Conservation (phyloP, 306 rosid species). For the Senna tora region DNA sequence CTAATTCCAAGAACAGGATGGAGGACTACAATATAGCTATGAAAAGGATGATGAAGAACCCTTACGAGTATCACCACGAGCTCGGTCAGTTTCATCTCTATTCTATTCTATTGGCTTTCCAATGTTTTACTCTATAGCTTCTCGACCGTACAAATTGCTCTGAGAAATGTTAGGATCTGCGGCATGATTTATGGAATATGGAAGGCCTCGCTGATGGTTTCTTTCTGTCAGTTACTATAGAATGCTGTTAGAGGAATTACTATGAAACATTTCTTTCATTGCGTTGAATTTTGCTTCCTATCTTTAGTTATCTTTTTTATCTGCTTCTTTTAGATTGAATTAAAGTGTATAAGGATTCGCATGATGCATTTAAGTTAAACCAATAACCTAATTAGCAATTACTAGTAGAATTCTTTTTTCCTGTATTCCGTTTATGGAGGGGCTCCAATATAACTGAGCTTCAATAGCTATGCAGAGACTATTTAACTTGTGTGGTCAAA, state of each 20-base stretch:
- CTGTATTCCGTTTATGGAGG: not conserved
- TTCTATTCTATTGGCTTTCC: constrained; percentile 10
- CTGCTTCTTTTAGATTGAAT: not conserved
- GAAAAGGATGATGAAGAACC: constrained; percentile 94
- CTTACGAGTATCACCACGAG: constrained; percentile 94
- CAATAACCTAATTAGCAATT: too few species aligned
- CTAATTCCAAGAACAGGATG: constrained; percentile 55
- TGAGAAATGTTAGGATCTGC: constrained; percentile 16
- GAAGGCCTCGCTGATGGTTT: not conserved
- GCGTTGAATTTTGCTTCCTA: constrained; percentile 19
- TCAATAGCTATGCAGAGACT: not conserved
- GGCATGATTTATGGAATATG: not conserved
- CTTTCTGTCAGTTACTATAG: constrained; percentile 24
- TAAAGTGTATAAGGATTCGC: not conserved
- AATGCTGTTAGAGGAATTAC: constrained; percentile 13
- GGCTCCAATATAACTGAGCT: not conserved
- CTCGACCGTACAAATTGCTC: not conserved
- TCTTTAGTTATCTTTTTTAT: constrained; percentile 1
- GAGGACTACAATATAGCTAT: constrained; percentile 84
- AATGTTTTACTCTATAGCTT: not conserved
- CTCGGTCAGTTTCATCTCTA: constrained; percentile 67
- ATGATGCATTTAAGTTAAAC: not conserved
- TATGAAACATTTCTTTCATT: not conserved
- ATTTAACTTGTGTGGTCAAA: not conserved
- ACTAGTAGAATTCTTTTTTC: not conserved